phyloP scores from a whole-genome alignment of 192 early-diverging fungal genomes.

The Linderina pennispora region DNA sequence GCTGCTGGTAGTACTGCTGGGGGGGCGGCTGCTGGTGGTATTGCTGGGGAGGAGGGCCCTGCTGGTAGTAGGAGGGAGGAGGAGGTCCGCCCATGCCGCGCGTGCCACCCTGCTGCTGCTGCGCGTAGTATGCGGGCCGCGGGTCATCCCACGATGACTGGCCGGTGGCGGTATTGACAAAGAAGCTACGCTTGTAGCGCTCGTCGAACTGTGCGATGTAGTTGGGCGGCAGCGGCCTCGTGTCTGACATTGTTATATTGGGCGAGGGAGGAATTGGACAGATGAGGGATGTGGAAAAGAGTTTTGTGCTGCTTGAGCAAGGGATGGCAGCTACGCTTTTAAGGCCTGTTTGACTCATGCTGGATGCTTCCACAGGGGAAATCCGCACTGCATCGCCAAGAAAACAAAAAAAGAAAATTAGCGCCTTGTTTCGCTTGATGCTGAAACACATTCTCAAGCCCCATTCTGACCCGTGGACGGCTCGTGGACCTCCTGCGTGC shows the following conservation, averaged over 20 bases:
- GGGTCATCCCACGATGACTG: constrained; percentile 12
- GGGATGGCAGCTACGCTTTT: too few species aligned
- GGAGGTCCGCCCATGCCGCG: not conserved
- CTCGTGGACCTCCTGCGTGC: too few species aligned
- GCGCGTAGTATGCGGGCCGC: constrained; percentile 1
- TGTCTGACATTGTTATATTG: not conserved
- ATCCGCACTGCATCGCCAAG: too few species aligned
- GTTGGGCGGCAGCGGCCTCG: constrained; percentile 20
- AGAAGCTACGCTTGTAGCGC: constrained; percentile 10
- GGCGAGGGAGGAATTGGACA: not conserved
- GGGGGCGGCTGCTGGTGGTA: constrained; percentile 6
- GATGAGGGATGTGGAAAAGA: too few species aligned
- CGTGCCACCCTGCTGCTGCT: not conserved
- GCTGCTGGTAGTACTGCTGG: constrained; percentile 2
- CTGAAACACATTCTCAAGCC: too few species aligned
- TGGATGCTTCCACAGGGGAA: too few species aligned
- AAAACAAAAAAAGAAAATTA: too few species aligned
- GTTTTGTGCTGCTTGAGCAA: too few species aligned
- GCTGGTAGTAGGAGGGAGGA: not conserved
- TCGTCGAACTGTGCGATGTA: constrained; percentile 17
- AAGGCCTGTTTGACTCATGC: too few species aligned
- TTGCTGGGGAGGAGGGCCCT: constrained; percentile 2
- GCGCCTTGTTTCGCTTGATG: too few species aligned
- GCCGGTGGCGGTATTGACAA: constrained; percentile 20
- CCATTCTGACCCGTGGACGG: too few species aligned